Conservation (phyloP, 208 protist species). For the Crithidia bombi region DNA sequence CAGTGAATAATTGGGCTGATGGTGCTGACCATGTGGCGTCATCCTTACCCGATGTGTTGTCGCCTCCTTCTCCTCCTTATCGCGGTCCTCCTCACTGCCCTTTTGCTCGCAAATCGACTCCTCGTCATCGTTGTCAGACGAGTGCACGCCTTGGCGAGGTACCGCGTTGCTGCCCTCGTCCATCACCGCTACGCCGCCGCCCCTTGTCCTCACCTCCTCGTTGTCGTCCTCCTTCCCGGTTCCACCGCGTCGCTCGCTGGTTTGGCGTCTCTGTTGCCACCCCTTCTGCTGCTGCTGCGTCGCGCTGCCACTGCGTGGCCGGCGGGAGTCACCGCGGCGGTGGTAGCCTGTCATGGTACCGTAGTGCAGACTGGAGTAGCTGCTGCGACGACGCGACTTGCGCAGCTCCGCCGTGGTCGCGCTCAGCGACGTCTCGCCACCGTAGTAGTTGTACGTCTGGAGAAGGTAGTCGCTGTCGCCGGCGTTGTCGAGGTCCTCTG, state of each 20-base stretch:
- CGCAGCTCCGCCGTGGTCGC: slow-evolving; percentile 30
- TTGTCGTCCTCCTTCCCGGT: not conserved
- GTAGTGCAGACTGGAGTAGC: slow-evolving; percentile 36
- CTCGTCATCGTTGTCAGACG: slow-evolving; percentile 12
- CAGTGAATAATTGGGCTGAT: no score
- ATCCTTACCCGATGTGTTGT: not conserved
- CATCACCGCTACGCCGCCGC: not conserved
- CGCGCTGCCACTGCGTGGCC: slow-evolving; percentile 3
- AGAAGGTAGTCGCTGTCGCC: slow-evolving; percentile 9
- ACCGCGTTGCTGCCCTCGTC: not conserved
- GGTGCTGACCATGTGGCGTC: not conserved
- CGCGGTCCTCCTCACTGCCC: slow-evolving; percentile 17
- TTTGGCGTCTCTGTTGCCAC: not conserved
- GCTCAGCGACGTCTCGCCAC: slow-evolving; percentile 17
- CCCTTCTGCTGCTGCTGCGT: not conserved
- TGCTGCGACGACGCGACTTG: slow-evolving; percentile 30
- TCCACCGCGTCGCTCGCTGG: not conserved
- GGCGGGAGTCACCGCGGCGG: slow-evolving; percentile 10
- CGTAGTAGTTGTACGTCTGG: slow-evolving; percentile 21
- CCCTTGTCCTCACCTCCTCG: not conserved
- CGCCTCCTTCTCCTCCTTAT: slow-evolving; percentile 1
- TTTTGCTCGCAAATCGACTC: slow-evolving; percentile 26
- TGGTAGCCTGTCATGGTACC: slow-evolving; percentile 33
- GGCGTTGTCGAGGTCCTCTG: slow-evolving; percentile 1
- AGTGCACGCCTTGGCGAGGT: not conserved